Evolutionary conservation across 495 filamentous ascomycete genomes (phyloP).

Genomic region (Tuber magnatum): DNA sequence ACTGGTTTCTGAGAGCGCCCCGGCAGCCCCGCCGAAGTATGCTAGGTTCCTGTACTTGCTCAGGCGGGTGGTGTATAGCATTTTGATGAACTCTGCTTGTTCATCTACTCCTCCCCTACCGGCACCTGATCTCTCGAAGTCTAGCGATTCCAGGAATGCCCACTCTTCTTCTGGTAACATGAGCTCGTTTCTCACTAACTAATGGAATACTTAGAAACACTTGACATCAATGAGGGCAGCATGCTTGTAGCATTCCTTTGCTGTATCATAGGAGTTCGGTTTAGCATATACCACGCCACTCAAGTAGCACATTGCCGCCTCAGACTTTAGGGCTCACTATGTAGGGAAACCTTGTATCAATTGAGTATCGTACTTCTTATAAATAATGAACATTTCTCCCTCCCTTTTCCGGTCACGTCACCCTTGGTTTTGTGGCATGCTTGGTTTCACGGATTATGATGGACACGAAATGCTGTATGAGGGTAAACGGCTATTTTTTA

Average conservation of each 20-base stretch:
- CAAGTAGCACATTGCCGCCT: conserved; percentile 95
- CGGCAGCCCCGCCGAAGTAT: conserved; percentile 40
- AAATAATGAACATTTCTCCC: no score
- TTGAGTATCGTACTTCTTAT: no score
- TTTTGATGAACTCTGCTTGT: conserved; percentile 76
- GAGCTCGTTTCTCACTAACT: conserved; percentile 91
- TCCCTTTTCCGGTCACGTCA: no score
- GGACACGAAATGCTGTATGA: no score
- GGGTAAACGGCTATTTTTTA: no score
- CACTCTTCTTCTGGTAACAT: conserved; percentile 98
- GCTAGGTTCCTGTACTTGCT: conserved; percentile 89
- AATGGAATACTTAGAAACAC: conserved; percentile 95
- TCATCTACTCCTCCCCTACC: conserved; percentile 30
- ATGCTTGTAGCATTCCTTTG: conserved; percentile 98
- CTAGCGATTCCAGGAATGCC: conserved; percentile 78
- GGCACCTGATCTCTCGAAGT: conserved; percentile 75
- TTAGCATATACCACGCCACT: conserved; percentile 91
- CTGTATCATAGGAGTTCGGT: conserved; percentile 92
- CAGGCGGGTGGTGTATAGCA: conserved; percentile 92
- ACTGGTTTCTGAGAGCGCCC: no score
- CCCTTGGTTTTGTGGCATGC: no score
- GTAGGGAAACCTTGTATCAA: no score
- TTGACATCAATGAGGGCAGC: conserved; percentile 94
- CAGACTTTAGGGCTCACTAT: conserved; percentile 69
- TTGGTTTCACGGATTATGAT: no score